Evolutionary conservation across 2,329 filamentous ascomycete species (phyloP).

Genomic region (Fusarium sambucinum): DNA sequence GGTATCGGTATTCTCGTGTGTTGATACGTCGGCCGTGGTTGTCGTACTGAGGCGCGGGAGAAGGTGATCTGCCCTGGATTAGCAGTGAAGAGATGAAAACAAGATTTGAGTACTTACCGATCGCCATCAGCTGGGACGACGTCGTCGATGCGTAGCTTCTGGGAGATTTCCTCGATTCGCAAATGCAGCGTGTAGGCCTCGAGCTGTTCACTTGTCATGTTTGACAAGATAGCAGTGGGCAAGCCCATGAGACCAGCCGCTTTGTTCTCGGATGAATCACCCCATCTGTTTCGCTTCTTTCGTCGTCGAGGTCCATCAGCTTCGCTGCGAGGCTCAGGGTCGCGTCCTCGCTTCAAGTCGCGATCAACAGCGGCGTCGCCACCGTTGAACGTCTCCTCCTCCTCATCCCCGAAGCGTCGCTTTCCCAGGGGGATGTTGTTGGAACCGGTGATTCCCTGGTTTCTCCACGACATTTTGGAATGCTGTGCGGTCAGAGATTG

Average conservation of each 20-base stretch:
- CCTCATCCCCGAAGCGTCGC: slow-evolving; percentile 77
- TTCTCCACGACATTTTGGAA: slow-evolving; percentile 73
- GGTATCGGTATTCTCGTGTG: slow-evolving; percentile 97
- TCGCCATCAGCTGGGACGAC: slow-evolving; percentile 97
- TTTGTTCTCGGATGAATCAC: slow-evolving; percentile 97
- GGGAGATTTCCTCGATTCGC: slow-evolving; percentile 98
- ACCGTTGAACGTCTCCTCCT: slow-evolving; percentile 57
- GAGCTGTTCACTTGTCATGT: slow-evolving; percentile 98
- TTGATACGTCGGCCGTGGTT: slow-evolving; percentile 99
- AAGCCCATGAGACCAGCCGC: slow-evolving; percentile 97
- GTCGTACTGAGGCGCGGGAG: slow-evolving; percentile 96
- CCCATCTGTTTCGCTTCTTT: slow-evolving; percentile 99
- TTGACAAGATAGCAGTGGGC: slow-evolving; percentile 93
- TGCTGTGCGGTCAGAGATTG: slow-evolving; percentile 4
- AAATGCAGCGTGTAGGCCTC: slow-evolving; percentile 97
- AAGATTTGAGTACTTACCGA: slow-evolving; percentile 70
- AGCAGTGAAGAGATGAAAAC: slow-evolving; percentile 1
- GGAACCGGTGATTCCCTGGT: slow-evolving; percentile 91
- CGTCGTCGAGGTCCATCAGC: slow-evolving; percentile 85
- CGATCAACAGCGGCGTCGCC: slow-evolving; percentile 56
- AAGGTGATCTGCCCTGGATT: slow-evolving; percentile 79
- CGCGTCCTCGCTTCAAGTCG: slow-evolving; percentile 87
- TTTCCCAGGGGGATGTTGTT: slow-evolving; percentile 97
- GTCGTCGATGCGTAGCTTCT: slow-evolving; percentile 99
- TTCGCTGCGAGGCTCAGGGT: slow-evolving; percentile 79